A percentile compares a stretch with the other conserved stretches of the same genome.
Evolutionary conservation across 371 early-diverging fungal genomes (phyloP).

Genomic region (Lichtheimia ornata): DNA sequence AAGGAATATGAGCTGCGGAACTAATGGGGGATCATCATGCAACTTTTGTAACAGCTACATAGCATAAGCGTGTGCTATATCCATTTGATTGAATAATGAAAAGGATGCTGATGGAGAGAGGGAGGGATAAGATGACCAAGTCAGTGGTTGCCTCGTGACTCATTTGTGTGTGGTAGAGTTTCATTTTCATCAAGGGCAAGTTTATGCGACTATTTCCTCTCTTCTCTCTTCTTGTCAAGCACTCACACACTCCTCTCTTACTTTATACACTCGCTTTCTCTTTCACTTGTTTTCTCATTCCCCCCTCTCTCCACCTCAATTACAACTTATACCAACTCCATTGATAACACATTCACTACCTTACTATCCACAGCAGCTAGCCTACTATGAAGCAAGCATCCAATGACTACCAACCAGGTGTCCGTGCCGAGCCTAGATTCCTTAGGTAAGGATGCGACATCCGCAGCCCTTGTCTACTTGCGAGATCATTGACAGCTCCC

Average conservation of each 20-base stretch:
- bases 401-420: constrained; percentile 32
- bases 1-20: no score
- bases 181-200: no score
- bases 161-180: no score
- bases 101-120: no score
- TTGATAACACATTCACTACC: not conserved
- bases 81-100: no score
- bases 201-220: not conserved
- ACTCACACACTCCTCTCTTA: not conserved
- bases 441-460: constrained; percentile 26
- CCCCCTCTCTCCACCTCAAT: not conserved
- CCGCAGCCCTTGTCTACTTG: not conserved
- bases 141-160: no score
- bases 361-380: not conserved
- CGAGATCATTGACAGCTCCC: not conserved
- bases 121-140: no score
- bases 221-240: constrained; percentile 2
- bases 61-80: no score
- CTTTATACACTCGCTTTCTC: not conserved
- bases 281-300: no score
- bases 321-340: constrained; percentile 3
- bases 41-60: no score
- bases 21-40: no score
- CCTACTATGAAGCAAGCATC: constrained; percentile 10
- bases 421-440: constrained; percentile 53